Percentiles rank a stretch among this genome's conserved stretches.
Evolutionary conservation across 306 rosid species (phyloP).

Genomic region (Fagus crenata): DNA sequence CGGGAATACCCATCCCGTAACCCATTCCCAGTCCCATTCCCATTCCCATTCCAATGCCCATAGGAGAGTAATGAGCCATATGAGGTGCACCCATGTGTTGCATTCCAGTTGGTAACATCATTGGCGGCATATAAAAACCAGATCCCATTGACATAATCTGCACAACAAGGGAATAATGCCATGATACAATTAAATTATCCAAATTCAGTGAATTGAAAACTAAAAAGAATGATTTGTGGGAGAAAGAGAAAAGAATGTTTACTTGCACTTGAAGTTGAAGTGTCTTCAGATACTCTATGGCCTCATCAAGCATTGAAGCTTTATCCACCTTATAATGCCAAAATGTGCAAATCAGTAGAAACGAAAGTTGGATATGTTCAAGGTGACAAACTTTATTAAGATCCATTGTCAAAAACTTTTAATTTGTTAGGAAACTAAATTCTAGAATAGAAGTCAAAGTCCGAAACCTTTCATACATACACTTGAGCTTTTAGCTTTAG

Average conservation of each 20-base stretch:
- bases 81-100: slow-evolving; percentile 72
- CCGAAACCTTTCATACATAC: slow-evolving; percentile 19
- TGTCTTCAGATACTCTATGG: slow-evolving; percentile 80
- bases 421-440: slow-evolving; percentile 12
- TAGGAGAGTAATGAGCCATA: slow-evolving; percentile 56
- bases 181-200: slow-evolving; percentile 9
- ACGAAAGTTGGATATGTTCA: slow-evolving; percentile 15
- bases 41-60: slow-evolving; percentile 75
- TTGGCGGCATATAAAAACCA: slow-evolving; percentile 71
- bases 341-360: slow-evolving; percentile 33
- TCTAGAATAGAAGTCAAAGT: slow-evolving; percentile 20
- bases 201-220: slow-evolving; percentile 19
- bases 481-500: slow-evolving; percentile 26
- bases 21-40: slow-evolving; percentile 73
- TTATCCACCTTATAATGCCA: slow-evolving; percentile 61
- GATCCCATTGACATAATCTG: slow-evolving; percentile 96
- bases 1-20: slow-evolving; percentile 74
- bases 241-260: slow-evolving; percentile 16
- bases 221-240: not conserved
- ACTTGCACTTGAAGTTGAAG: slow-evolving; percentile 92
- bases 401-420: not conserved
- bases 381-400: slow-evolving; percentile 8
- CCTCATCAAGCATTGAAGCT: slow-evolving; percentile 96
- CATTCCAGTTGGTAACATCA: slow-evolving; percentile 76
- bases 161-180: slow-evolving; percentile 30